Evolutionary conservation across 2,329 filamentous ascomycete species (phyloP).

Genomic region (Sclerotiophoma versabilis): DNA sequence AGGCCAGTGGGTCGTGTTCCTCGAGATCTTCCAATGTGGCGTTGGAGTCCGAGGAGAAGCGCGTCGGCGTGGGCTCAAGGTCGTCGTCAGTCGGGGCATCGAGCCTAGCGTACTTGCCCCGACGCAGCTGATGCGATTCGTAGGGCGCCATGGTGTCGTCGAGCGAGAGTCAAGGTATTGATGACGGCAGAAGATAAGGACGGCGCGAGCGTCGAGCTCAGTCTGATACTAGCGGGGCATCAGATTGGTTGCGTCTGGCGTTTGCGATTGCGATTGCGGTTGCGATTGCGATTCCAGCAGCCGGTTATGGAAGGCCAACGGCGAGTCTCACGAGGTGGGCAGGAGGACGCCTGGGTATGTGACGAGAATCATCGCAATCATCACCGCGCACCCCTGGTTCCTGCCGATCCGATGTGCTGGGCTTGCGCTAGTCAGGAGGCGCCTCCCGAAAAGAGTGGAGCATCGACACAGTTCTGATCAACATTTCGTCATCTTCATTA

Average conservation of each 20-base stretch:
- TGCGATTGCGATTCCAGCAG: neutral
- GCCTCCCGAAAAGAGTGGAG: slow-evolving; percentile 11
- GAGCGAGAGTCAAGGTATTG: neutral
- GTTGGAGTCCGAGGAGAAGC: slow-evolving; percentile 48
- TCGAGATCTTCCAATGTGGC: slow-evolving; percentile 52
- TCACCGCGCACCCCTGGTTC: slow-evolving; percentile 15
- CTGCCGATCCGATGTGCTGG: slow-evolving; percentile 8
- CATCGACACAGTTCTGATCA: slow-evolving; percentile 1
- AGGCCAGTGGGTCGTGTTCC: slow-evolving; percentile 56
- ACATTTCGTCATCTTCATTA: no score
- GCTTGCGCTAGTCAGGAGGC: slow-evolving; percentile 8
- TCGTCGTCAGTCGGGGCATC: slow-evolving; percentile 45
- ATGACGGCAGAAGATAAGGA: neutral
- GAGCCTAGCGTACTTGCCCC: slow-evolving; percentile 49
- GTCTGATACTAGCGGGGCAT: slow-evolving; percentile 17
- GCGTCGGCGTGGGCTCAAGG: slow-evolving; percentile 37
- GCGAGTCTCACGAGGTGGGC: neutral
- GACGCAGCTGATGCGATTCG: slow-evolving; percentile 44
- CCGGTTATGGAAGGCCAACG: neutral
- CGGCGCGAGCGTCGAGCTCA: slow-evolving; percentile 19
- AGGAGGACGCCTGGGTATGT: neutral
- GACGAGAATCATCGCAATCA: neutral
- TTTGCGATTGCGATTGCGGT: slow-evolving; percentile 8
- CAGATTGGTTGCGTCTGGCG: slow-evolving; percentile 8
- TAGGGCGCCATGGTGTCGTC: slow-evolving; percentile 32